Base-by-base conservation (phyloP, 805 yeast species). In the Yamadazyma scolyti region DNA sequence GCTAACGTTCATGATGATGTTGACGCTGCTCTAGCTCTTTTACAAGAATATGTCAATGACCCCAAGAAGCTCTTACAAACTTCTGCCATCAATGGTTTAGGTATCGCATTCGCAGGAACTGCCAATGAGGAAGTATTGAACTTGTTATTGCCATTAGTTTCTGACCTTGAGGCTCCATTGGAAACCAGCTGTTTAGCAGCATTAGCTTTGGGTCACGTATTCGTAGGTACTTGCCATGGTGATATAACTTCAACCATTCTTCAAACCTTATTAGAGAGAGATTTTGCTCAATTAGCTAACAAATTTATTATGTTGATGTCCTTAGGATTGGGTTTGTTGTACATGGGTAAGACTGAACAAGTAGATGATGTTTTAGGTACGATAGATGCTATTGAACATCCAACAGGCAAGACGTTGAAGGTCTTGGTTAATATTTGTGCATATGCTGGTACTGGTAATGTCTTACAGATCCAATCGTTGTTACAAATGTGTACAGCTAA, bases 381-480 rank as follows among this genome's bases (percentile, higher is more conserved):
- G 1, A 79, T 93, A 40, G 84, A 82, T 55, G 97, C 97, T 10
- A 83, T 93, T 50, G 96, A 88, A 45, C 97, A 90, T 54, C 97
- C 97, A 23, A 81, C 93, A 51, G 79, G 93, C 16, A 80, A 84
- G 46, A 83, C 94, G 27, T 76, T 89, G 52, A 93, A 86, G 58
- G 93, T 88, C 10, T 70, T 93, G 50, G 88, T 94, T 20, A 87
- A 82, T 40, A 82, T 89, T 31, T 85, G 97, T 65, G 95, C 97
- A 4, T 89, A 83, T 63, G 94, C 96, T 8, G 98, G 97, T 41
- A 87, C 97, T 23, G 98, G 98, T 46, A 93, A 93, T 55, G 98
- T 93, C 19, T 73, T 93, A 40, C 93, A 89, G 65, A 84, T 93
- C 40, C 98, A 93, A 66, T 79, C 86, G 22, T 70, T 93, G 51